Evolutionary conservation across 257 asterid genomes (phyloP).

Genomic region (Lavandula angustifolia): DNA sequence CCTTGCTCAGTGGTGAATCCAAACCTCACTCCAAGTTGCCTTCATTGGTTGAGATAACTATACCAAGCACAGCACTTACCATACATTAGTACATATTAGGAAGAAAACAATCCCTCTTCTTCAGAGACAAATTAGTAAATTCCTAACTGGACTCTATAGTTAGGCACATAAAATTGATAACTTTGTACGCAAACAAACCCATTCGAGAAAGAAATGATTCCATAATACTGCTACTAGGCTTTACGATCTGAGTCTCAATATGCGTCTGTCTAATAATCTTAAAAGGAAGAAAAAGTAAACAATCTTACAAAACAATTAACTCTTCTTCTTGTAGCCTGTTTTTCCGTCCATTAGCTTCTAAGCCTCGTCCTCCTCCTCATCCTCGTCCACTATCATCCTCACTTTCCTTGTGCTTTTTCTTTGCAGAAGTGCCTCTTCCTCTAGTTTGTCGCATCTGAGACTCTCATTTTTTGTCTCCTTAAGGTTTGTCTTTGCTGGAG

Average conservation of each 20-base stretch:
- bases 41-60: too few relatives aligned
- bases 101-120: too few relatives aligned
- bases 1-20: not conserved
- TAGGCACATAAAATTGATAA: not conserved
- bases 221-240: constrained; percentile 9
- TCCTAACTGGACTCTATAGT: too few relatives aligned
- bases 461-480: constrained; percentile 35
- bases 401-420: constrained; percentile 54
- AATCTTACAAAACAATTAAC: too few relatives aligned
- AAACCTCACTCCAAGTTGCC: too few relatives aligned
- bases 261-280: not conserved
- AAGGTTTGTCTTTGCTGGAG: constrained; percentile 40
- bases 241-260: not conserved
- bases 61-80: too few relatives aligned
- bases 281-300: constrained; percentile 9
- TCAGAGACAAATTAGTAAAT: too few relatives aligned
- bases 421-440: constrained; percentile 44
- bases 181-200: not conserved
- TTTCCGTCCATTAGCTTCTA: constrained; percentile 25
- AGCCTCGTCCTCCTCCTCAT: constrained; percentile 35
- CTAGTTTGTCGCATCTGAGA: constrained; percentile 42
- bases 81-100: too few relatives aligned
- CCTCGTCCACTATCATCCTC: constrained; percentile 42
- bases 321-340: too few relatives aligned
- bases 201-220: not conserved